Conservation (phyloP, 306 rosid genomes). For the Dryas octopetala region DNA sequence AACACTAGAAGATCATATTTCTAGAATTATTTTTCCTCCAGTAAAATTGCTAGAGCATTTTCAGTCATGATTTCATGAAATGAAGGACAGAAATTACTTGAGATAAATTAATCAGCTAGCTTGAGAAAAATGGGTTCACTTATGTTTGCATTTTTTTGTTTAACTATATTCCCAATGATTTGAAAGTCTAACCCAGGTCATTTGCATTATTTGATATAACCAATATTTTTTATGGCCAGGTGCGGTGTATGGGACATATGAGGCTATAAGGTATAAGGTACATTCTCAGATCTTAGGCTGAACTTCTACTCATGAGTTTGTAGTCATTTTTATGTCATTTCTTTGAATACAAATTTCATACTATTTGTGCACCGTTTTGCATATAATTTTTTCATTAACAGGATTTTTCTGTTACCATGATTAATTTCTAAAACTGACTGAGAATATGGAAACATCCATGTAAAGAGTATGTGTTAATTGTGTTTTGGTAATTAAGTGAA, state of each 20-base stretch:
- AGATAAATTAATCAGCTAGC: background rate
- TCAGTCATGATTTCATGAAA: background rate
- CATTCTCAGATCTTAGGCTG: slow-evolving; percentile 21
- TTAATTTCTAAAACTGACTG: background rate
- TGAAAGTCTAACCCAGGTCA: background rate
- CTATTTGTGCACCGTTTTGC: background rate
- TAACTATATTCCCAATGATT: background rate
- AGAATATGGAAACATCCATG: background rate
- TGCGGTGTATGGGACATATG: slow-evolving; percentile 83
- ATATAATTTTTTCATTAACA: background rate
- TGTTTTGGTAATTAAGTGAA: no score
- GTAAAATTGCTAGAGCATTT: background rate
- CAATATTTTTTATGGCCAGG: slow-evolving; percentile 45
- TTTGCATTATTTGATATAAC: background rate
- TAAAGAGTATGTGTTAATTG: background rate
- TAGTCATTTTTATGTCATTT: background rate
- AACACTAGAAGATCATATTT: background rate
- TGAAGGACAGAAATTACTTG: background rate
- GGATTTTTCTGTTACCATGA: background rate
- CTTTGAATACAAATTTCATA: background rate
- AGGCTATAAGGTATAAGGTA: slow-evolving; percentile 83
- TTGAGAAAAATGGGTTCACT: background rate
- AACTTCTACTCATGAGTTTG: background rate
- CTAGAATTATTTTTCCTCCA: background rate
- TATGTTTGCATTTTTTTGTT: background rate